Conservation (phyloP, 306 rosid genomes). For the Trifolium dubium region DNA sequence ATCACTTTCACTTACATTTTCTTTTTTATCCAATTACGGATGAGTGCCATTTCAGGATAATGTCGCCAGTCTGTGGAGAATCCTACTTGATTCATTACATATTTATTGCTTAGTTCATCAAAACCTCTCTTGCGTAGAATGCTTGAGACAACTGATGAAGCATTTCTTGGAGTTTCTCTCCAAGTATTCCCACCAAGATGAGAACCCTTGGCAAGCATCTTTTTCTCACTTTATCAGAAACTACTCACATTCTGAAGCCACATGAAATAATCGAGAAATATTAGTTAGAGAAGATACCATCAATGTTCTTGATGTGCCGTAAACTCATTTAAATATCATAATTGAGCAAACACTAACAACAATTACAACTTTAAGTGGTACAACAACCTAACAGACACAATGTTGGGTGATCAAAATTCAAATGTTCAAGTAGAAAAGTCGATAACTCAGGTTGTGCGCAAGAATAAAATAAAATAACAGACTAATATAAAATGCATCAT, state of each 20-base stretch:
- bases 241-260: constrained; percentile 1
- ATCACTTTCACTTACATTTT: constrained; percentile 10
- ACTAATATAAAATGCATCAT: not conserved
- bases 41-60: not conserved
- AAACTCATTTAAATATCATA: not conserved
- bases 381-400: not conserved
- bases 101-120: not conserved
- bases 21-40: not conserved
- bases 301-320: not conserved
- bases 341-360: not conserved
- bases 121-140: not conserved
- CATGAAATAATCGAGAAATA: not conserved
- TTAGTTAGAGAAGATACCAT: not conserved
- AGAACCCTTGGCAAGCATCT: not conserved
- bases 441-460: not conserved
- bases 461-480: too few species aligned
- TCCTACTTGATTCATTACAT: not conserved
- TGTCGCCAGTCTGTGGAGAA: not conserved
- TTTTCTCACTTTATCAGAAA: not conserved
- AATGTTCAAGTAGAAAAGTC: not conserved
- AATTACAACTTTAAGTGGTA: not conserved
- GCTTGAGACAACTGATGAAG: not conserved
- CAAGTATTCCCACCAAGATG: not conserved
- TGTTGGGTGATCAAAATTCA: not conserved
- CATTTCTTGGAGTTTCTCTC: not conserved